Percentiles rank a stretch among this genome's conserved stretches.
These are phyloP conservation scores for Stachybotrys elegans DNA, from an alignment of 2,329 filamentous ascomycete genomes.

Conservation along the genomic window DNA sequence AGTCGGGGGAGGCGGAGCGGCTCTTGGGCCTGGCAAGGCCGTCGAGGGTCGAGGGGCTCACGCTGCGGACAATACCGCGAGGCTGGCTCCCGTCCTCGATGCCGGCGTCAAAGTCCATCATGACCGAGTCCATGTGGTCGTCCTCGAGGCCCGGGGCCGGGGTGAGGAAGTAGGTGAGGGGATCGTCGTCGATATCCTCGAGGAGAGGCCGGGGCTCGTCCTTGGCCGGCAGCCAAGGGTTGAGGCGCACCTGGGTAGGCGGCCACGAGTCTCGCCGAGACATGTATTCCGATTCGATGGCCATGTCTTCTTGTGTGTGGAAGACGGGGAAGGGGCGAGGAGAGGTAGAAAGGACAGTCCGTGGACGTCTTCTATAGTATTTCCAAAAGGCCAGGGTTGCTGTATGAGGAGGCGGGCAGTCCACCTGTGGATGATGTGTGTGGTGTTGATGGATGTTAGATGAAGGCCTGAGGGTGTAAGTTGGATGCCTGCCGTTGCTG, in stretches of 20 bases:
- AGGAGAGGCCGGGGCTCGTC: conserved; percentile 37
- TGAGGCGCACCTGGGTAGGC: conserved; percentile 43
- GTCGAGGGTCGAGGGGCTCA: conserved; percentile 52
- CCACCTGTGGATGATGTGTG: too few relatives aligned
- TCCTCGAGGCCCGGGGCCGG: conserved; percentile 38
- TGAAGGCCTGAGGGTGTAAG: too few relatives aligned
- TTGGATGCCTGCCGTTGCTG: too few relatives aligned
- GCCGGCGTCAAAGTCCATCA: conserved; percentile 52
- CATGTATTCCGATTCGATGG: conserved; percentile 23
- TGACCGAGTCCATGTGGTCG: conserved; percentile 34
- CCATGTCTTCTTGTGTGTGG: conserved; percentile 23
- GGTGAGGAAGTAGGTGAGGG: conserved; percentile 52
- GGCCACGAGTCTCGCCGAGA: conserved; percentile 45
- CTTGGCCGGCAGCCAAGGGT: conserved; percentile 33
- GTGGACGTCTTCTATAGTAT: conserved; percentile 10
- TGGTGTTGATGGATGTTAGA: too few relatives aligned
- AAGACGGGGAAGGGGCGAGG: background rate
- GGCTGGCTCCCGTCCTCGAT: conserved; percentile 47
- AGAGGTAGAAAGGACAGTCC: conserved; percentile 4
- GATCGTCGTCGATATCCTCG: conserved; percentile 47
- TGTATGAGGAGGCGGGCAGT: too few relatives aligned
- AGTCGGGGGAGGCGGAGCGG: conserved; percentile 29
- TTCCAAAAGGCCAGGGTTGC: conserved; percentile 12
- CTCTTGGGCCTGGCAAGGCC: conserved; percentile 40
- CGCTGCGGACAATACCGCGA: conserved; percentile 43